phyloP scores from a whole-genome alignment of 495 filamentous ascomycete species.

The Lasiosphaeris hirsuta region DNA sequence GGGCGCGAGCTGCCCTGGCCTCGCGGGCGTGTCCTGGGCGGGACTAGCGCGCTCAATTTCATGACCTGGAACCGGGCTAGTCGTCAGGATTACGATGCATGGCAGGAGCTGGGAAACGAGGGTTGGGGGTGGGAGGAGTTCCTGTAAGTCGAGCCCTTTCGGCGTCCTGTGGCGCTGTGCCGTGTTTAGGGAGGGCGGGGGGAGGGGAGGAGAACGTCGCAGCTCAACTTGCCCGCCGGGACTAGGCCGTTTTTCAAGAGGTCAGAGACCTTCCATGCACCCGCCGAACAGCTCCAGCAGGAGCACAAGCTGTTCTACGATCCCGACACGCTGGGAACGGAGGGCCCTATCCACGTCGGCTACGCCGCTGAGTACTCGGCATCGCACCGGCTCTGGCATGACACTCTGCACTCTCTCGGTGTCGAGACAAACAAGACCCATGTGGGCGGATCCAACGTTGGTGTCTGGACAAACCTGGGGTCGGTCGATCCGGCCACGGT shows the following conservation, averaged over 20 bases:
- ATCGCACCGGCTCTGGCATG: slow-evolving; percentile 48
- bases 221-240: neutral
- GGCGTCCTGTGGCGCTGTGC: neutral
- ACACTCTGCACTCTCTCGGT: slow-evolving; percentile 40
- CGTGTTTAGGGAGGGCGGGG: no score
- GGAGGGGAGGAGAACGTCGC: neutral
- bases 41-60: slow-evolving; percentile 39
- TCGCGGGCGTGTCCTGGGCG: slow-evolving; percentile 52
- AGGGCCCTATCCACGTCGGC: slow-evolving; percentile 43
- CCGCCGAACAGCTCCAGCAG: slow-evolving; percentile 32
- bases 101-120: slow-evolving; percentile 52
- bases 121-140: slow-evolving; percentile 59
- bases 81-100: slow-evolving; percentile 54
- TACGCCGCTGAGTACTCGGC: slow-evolving; percentile 42
- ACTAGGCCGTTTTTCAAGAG: slow-evolving; percentile 49
- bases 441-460: slow-evolving; percentile 42
- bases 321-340: slow-evolving; percentile 31
- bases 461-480: slow-evolving; percentile 43
- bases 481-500: slow-evolving; percentile 35
- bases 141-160: slow-evolving; percentile 29
- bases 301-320: slow-evolving; percentile 29
- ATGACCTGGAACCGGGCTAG: slow-evolving; percentile 58
- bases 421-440: slow-evolving; percentile 38
- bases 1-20: slow-evolving; percentile 35
- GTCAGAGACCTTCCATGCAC: slow-evolving; percentile 45